These are phyloP conservation scores for Scortechinia acanthostroma DNA, from an alignment of 2,329 filamentous ascomycete species.

Conservation along the genomic window DNA sequence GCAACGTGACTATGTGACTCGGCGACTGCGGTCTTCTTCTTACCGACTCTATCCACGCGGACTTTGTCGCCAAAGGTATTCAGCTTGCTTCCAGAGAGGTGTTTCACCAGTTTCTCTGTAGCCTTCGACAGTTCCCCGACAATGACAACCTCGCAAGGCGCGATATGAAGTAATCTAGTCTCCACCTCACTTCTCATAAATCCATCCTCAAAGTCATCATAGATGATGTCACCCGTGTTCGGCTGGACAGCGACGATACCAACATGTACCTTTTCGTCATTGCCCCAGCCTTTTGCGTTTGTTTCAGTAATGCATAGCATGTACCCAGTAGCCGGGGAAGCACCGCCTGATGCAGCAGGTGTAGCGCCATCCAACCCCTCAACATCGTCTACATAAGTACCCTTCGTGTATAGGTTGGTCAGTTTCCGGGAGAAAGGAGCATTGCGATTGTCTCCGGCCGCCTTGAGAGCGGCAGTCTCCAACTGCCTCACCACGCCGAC, in stretches of 20 bases:
- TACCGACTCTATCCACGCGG: constrained; percentile 55
- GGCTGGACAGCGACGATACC: constrained; percentile 69
- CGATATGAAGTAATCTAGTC: constrained; percentile 64
- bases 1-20: constrained; percentile 65
- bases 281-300: constrained; percentile 55
- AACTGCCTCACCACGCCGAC: constrained; percentile 68
- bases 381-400: constrained; percentile 68
- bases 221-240: constrained; percentile 67
- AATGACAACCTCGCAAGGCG: constrained; percentile 66
- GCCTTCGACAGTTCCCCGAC: constrained; percentile 65
- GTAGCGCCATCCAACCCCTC: constrained; percentile 44
- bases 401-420: constrained; percentile 71
- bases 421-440: constrained; percentile 65
- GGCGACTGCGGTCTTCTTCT: constrained; percentile 59
- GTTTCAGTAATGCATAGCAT: constrained; percentile 65
- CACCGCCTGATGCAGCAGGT: constrained; percentile 23
- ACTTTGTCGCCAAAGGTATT: constrained; percentile 67
- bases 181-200: constrained; percentile 73
- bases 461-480: constrained; percentile 69
- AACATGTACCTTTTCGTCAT: constrained; percentile 67
- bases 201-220: constrained; percentile 70
- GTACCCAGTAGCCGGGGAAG: constrained; percentile 44
- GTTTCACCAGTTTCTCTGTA: constrained; percentile 64
- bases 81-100: constrained; percentile 60
- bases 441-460: constrained; percentile 66